These are phyloP conservation scores for Yarrowia porcina DNA, from an alignment of 805 yeast genomes.

Conservation along the genomic window DNA sequence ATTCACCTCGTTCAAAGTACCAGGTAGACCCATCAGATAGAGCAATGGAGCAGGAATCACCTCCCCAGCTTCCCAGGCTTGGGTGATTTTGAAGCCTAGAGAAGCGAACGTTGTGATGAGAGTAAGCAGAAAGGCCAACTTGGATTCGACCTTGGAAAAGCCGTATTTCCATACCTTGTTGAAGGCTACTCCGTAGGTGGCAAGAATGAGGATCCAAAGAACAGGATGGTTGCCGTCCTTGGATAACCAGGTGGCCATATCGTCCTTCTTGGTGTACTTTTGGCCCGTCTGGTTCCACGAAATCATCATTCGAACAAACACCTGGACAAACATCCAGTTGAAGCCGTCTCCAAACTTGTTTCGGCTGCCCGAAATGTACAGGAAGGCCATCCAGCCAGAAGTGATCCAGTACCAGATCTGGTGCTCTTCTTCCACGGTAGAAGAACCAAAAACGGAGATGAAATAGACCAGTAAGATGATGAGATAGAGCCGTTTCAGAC, in stretches of 20 bases:
- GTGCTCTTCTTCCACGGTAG: conserved; percentile 92
- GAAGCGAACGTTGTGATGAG: conserved; percentile 48
- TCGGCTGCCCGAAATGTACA: conserved; percentile 30
- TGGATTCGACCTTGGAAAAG: conserved; percentile 33
- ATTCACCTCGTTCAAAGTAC: conserved; percentile 25
- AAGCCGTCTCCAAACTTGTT: conserved; percentile 30
- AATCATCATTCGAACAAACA: conserved; percentile 56
- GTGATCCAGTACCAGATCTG: conserved; percentile 90
- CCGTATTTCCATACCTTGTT: conserved; percentile 32
- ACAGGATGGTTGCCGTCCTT: conserved; percentile 30
- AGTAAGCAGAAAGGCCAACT: conserved; percentile 46
- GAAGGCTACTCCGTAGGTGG: conserved; percentile 41
- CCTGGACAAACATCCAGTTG: conserved; percentile 32
- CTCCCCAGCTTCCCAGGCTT: conserved; percentile 55
- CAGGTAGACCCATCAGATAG: conserved; percentile 24
- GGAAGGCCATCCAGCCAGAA: conserved; percentile 39
- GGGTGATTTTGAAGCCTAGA: conserved; percentile 53
- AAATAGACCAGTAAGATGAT: conserved; percentile 44
- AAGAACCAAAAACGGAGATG: conserved; percentile 72
- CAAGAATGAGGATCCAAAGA: conserved; percentile 49
- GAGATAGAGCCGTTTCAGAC: conserved; percentile 31
- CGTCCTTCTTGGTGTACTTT: conserved; percentile 56
- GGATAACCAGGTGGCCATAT: conserved; percentile 47
- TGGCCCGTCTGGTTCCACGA: conserved; percentile 93
- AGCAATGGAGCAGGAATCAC: conserved; percentile 43